phyloP scores from a whole-genome alignment of 805 yeast species.

The Starmerella gropengiesseri region DNA sequence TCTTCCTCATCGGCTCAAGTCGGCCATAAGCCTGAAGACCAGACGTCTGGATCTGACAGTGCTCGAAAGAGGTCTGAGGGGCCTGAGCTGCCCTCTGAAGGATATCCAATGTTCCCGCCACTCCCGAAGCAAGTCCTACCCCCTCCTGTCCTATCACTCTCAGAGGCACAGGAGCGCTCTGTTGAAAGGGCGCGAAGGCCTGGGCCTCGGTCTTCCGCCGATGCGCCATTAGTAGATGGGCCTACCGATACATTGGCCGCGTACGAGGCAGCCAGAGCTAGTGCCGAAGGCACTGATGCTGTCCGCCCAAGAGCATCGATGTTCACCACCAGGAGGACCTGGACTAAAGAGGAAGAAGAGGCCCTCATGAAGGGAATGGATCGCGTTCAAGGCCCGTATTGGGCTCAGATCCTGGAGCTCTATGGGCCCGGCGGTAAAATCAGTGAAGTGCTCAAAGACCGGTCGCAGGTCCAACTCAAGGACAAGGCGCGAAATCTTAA shows the following conservation, averaged over 20 bases:
- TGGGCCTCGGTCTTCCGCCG: slow-evolving; percentile 11
- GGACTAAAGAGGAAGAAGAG: slow-evolving; percentile 84
- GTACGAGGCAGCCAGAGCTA: slow-evolving; percentile 25
- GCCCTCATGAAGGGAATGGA: slow-evolving; percentile 74
- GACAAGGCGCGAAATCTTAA: slow-evolving; percentile 97
- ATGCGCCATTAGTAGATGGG: slow-evolving; percentile 8
- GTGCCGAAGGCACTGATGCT: slow-evolving; percentile 23
- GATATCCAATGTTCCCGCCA: slow-evolving; percentile 21
- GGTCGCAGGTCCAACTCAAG: slow-evolving; percentile 85
- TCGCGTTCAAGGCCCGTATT: slow-evolving; percentile 70
- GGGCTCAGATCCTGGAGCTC: slow-evolving; percentile 84
- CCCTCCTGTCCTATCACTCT: slow-evolving; percentile 3
- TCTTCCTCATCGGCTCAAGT: no score
- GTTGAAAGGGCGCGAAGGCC: slow-evolving; percentile 8
- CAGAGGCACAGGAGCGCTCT: neutral
- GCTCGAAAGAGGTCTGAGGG: neutral
- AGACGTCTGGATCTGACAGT: no score
- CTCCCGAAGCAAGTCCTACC: slow-evolving; percentile 20
- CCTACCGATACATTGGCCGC: slow-evolving; percentile 23
- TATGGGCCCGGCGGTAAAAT: slow-evolving; percentile 89
- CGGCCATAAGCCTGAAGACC: no score
- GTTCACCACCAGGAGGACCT: slow-evolving; percentile 45
- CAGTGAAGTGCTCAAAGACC: slow-evolving; percentile 70
- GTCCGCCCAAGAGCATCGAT: slow-evolving; percentile 21
- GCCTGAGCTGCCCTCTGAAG: slow-evolving; percentile 11